Conservation (phyloP, 352 stramenopile genomes). For the Nothophytophthora sp. region DNA sequence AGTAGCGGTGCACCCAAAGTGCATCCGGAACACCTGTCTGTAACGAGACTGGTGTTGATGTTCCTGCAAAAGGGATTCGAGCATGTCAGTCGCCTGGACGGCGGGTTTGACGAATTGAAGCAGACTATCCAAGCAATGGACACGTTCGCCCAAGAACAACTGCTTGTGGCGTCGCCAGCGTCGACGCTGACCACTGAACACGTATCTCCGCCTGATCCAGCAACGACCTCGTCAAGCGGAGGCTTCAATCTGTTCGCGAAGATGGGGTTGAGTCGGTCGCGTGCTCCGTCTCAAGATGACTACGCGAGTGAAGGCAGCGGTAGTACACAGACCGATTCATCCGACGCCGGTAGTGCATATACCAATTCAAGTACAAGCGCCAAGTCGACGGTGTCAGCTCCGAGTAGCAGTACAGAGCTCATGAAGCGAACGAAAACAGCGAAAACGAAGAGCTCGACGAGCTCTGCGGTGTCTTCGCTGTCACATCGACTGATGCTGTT, state of each 20-base stretch:
- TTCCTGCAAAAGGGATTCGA: conserved; percentile 89
- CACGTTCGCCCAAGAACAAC: conserved; percentile 63
- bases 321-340: conserved; percentile 2
- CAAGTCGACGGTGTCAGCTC: conserved; percentile 5
- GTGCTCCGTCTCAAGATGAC: conserved; percentile 36
- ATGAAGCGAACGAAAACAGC: conserved; percentile 8
- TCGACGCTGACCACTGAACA: conserved; percentile 4
- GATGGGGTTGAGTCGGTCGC: conserved; percentile 46
- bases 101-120: conserved; percentile 83
- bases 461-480: conserved; percentile 43
- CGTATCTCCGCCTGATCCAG: conserved; percentile 5
- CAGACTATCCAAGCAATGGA: conserved; percentile 65
- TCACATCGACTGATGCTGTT: conserved; percentile 69
- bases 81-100: conserved; percentile 82
- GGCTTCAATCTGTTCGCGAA: conserved; percentile 54
- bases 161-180: conserved; percentile 55
- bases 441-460: conserved; percentile 29
- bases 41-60: conserved; percentile 82
- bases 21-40: conserved; percentile 60
- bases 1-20: conserved; percentile 30
- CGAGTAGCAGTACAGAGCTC: conserved; percentile 8
- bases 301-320: conserved; percentile 10
- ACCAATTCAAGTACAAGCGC: neutral
- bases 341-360: conserved; percentile 1
- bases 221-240: conserved; percentile 15